Evolutionary conservation across 2,329 filamentous ascomycete species (phyloP), one percentile per base, ranked within the genome.

Genomic region (Curvularia lunata): DNA sequence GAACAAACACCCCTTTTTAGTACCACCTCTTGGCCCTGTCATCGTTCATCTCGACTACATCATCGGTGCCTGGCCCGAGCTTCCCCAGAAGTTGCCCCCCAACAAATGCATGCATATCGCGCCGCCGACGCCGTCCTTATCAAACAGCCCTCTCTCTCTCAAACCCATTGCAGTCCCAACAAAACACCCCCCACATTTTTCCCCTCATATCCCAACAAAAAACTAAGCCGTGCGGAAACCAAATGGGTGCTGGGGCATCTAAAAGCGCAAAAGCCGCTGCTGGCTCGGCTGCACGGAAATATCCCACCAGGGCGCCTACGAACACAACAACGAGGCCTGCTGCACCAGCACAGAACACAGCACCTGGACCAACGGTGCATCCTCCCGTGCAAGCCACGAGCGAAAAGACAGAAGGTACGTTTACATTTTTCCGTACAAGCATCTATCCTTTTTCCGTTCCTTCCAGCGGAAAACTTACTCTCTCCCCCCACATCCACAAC

Each of bases 201-300:
- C 41, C 4, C 32, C 48, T 42, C 34, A 9, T 16, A 16, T 41
- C 48, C 25, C 48, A 50, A 50, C 48, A 50, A 41, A 42, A 40
- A n/a, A 13, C 4, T 9, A 30, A 30, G 27, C 23, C 8, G 25
- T 5, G 25, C 10, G 16, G 18, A 46, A 19, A 6, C 54, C 10
- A 37, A 57, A 87, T 87, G 85, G 85, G 85, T n/a, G 80, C 83
- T 2, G 82, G 83, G n/a, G 77, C 81, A 41, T 87, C 85, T 6
- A 87, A 87, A 76, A 81, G 81, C 37, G 80, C 78, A 9, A 78
- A 79, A 13, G 80, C 82, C 54, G 82, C 82, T 7, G 79, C 82
- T 7, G 79, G 80, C 40, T 77, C 80, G 32, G 80, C 80, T 54
- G 76, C 81, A 25, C 82, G 85, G 52, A 82, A 85, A 76, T 87